Percentiles rank a stretch among this genome's conserved stretches.
Conservation (phyloP, 1,284 basidiomycete genomes). For the Melampsora americana region DNA sequence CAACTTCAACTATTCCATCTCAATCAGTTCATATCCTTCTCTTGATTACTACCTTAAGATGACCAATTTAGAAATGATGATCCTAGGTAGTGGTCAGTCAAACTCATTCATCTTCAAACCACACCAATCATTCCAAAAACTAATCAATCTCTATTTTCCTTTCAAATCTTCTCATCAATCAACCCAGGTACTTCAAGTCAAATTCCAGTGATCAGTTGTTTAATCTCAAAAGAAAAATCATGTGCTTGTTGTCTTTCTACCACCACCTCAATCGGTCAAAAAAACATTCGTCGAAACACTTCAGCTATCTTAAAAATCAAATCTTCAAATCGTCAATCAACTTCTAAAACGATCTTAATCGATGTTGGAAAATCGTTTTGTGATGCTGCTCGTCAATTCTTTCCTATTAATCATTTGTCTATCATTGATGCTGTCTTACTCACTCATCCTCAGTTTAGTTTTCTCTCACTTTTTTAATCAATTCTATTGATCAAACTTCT, state of each 20-base stretch:
- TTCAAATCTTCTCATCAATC: too few species aligned
- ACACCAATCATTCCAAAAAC: neutral
- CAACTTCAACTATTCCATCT: too few species aligned
- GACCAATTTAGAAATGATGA: slow-evolving; percentile 1
- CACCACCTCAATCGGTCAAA: slow-evolving; percentile 64
- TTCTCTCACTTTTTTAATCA: slow-evolving; percentile 56
- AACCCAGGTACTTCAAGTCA: slow-evolving; percentile 67
- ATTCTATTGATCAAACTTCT: too few species aligned
- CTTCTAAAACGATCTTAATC: slow-evolving; percentile 63
- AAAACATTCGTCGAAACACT: slow-evolving; percentile 73
- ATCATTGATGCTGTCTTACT: slow-evolving; percentile 73
- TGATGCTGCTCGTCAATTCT: slow-evolving; percentile 71
- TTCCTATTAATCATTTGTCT: slow-evolving; percentile 69
- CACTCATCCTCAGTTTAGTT: slow-evolving; percentile 76
- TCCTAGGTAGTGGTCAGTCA: slow-evolving; percentile 7
- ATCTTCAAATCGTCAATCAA: slow-evolving; percentile 7
- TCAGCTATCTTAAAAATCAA: slow-evolving; percentile 58
- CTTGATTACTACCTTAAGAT: neutral
- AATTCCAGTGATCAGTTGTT: slow-evolving; percentile 64
- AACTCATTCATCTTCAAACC: neutral
- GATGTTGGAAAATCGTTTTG: slow-evolving; percentile 78
- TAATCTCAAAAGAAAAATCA: slow-evolving; percentile 60
- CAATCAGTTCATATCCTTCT: too few species aligned
- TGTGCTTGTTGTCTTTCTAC: slow-evolving; percentile 70
- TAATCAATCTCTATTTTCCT: neutral